phyloP scores from a whole-genome alignment of 2,329 filamentous ascomycete species.

The Pleoardoris graminearum region DNA sequence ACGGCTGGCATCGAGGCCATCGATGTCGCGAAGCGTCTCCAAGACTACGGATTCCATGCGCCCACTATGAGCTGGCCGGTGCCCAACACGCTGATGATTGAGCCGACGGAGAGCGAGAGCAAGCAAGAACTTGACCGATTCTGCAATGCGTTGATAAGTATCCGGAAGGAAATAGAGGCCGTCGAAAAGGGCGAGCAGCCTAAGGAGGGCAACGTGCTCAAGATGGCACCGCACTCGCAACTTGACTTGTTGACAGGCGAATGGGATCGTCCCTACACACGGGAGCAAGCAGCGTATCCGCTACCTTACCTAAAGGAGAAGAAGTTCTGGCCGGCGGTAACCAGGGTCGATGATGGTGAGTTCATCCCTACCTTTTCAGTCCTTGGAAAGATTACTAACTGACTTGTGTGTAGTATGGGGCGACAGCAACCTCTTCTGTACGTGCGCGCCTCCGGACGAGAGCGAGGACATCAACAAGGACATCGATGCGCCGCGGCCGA shows the following conservation, averaged over 20 bases:
- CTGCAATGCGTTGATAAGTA: constrained; percentile 84
- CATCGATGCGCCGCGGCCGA: constrained; percentile 4
- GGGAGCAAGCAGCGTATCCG: constrained; percentile 86
- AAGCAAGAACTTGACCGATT: constrained; percentile 93
- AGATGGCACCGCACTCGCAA: constrained; percentile 85
- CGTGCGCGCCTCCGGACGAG: constrained; percentile 78
- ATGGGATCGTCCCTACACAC: constrained; percentile 81
- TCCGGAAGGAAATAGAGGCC: constrained; percentile 80
- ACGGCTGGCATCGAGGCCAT: constrained; percentile 84
- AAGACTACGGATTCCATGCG: constrained; percentile 97
- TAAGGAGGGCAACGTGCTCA: constrained; percentile 78
- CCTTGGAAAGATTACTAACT: constrained; percentile 16
- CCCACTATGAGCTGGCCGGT: constrained; percentile 98
- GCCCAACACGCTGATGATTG: constrained; percentile 94
- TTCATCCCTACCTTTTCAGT: constrained; percentile 3
- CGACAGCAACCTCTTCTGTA: constrained; percentile 92
- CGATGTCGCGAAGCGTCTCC: constrained; percentile 92
- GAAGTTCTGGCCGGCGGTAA: constrained; percentile 96
- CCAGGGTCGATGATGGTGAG: constrained; percentile 84
- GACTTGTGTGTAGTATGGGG: constrained; percentile 68
- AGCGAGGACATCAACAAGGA: constrained; percentile 29
- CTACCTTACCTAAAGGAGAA: constrained; percentile 82
- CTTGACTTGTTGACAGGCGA: constrained; percentile 74
- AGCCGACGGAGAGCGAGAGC: constrained; percentile 92
- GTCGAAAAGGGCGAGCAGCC: constrained; percentile 80